These are phyloP conservation scores for Coprinopsis strossmayeri DNA, from an alignment of 768 basidiomycete genomes.

Conservation along the genomic window DNA sequence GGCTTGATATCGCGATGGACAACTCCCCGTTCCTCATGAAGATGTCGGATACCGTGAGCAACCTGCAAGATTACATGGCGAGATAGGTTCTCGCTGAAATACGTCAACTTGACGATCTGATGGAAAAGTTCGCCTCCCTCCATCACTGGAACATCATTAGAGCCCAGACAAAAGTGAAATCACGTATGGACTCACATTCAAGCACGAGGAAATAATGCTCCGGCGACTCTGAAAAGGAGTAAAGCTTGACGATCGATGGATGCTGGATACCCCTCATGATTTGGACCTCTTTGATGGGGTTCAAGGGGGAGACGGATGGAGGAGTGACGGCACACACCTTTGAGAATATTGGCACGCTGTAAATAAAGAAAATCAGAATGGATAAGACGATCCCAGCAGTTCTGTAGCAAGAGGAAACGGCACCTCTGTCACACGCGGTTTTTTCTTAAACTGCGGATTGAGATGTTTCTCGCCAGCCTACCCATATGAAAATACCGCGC, in stretches of 20 bases:
- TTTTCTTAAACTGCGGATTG: conserved; percentile 92
- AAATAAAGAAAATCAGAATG: conserved; percentile 26
- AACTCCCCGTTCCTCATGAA: conserved; percentile 96
- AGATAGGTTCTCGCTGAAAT: conserved; percentile 96
- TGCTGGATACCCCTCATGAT: conserved; percentile 97
- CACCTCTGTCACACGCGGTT: conserved; percentile 98
- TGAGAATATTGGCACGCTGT: conserved; percentile 95
- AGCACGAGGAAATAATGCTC: conserved; percentile 94
- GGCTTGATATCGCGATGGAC: conserved; percentile 99
- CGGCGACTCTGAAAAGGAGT: conserved; percentile 85
- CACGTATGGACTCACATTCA: conserved; percentile 58
- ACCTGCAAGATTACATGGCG: conserved; percentile 97
- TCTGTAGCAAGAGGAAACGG: conserved; percentile 25
- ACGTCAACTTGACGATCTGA: conserved; percentile 98
- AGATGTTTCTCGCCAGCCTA: conserved; percentile 92
- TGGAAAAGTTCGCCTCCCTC: conserved; percentile 98
- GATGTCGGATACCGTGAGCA: conserved; percentile 86
- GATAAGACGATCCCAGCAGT: neutral
- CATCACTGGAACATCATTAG: conserved; percentile 58
- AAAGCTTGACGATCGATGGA: conserved; percentile 87
- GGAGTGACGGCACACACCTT: conserved; percentile 47
- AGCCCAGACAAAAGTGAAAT: conserved; percentile 9
- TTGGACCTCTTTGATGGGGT: conserved; percentile 72
- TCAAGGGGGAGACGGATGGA: conserved; percentile 4
- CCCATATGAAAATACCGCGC: conserved; percentile 26